Evolutionary conservation across 306 rosid species (phyloP).

Genomic region (Lotus japonicus): DNA sequence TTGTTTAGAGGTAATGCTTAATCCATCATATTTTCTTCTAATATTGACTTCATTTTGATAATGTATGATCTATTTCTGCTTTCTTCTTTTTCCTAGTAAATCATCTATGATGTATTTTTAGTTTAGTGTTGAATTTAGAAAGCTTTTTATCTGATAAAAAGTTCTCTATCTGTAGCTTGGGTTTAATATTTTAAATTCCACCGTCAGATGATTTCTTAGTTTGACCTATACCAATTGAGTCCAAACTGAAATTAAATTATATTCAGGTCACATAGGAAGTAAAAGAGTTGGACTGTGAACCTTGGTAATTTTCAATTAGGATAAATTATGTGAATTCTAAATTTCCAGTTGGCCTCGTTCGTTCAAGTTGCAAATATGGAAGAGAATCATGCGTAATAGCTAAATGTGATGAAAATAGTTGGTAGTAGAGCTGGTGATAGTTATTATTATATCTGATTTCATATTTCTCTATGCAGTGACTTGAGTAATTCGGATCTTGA

Average conservation of each 20-base stretch:
- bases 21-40: background rate
- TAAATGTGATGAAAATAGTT: background rate
- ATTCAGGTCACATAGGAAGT: background rate
- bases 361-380: slow-evolving; percentile 2
- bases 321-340: background rate
- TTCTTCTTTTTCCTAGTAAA: background rate
- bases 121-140: background rate
- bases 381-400: background rate
- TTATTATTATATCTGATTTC: background rate
- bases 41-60: slow-evolving; percentile 3
- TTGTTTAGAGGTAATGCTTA: slow-evolving; percentile 81
- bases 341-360: background rate
- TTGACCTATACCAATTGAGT: background rate
- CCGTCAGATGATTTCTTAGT: background rate
- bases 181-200: background rate
- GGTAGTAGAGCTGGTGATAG: background rate
- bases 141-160: background rate
- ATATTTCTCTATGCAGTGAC: background rate
- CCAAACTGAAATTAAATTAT: background rate
- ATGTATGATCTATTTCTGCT: background rate
- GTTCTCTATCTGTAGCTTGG: slow-evolving; percentile 1
- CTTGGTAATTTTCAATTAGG: background rate
- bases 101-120: background rate
- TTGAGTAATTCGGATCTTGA: background rate
- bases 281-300: background rate